These are phyloP conservation scores for Hypomyces rosellus DNA, from an alignment of 2,329 filamentous ascomycete genomes.

Conservation along the genomic window DNA sequence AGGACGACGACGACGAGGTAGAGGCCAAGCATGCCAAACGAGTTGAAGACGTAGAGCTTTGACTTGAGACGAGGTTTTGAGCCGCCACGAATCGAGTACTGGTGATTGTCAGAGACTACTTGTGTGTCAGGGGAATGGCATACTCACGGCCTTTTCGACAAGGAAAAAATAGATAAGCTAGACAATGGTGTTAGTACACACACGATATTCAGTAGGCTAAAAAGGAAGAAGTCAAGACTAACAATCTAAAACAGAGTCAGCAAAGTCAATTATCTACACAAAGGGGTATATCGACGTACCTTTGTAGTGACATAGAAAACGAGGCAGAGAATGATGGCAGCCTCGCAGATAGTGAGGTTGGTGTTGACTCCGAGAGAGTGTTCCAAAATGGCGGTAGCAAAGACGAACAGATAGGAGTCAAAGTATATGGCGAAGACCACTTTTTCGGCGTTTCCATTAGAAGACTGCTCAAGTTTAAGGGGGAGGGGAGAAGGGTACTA, in stretches of 20 bases:
- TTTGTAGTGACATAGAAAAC: conserved; percentile 59
- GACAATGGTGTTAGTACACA: not conserved
- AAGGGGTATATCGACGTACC: conserved; percentile 26
- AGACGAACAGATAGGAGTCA: conserved; percentile 55
- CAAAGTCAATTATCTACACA: too few species aligned
- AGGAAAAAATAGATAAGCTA: conserved; percentile 59
- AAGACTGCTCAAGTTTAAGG: not conserved
- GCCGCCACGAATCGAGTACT: conserved; percentile 53
- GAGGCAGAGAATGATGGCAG: conserved; percentile 54
- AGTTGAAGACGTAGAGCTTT: conserved; percentile 55
- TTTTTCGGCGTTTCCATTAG: conserved; percentile 20
- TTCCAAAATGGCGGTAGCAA: conserved; percentile 50
- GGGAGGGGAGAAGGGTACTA: not conserved
- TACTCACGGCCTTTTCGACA: conserved; percentile 54
- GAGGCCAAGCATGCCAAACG: conserved; percentile 46
- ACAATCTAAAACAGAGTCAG: conserved; percentile 25
- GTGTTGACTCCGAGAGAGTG: conserved; percentile 51
- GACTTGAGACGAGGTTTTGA: conserved; percentile 47
- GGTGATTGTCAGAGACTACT: not conserved
- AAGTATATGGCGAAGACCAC: conserved; percentile 55
- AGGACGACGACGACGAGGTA: conserved; percentile 45
- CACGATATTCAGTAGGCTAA: not conserved
- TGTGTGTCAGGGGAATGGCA: conserved; percentile 8
- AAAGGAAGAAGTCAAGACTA: conserved; percentile 3
- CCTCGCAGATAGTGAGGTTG: conserved; percentile 44